Base-by-base conservation (phyloP, 2,329 filamentous ascomycete species). In the Aspergillus brunneoviolaceus region DNA sequence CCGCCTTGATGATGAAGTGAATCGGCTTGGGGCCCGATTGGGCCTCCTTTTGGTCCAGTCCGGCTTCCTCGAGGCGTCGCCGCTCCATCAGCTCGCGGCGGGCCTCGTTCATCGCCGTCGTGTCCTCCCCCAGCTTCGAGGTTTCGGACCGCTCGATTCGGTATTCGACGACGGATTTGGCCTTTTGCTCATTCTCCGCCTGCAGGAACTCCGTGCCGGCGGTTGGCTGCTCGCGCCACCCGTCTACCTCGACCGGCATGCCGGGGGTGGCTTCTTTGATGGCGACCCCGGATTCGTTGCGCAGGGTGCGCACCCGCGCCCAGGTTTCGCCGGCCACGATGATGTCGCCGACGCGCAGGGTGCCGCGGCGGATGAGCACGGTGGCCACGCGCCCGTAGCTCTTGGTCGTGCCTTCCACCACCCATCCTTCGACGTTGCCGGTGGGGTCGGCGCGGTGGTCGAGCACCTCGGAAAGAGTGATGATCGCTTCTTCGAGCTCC, bases 401-500 rank as follows among this genome's bases (percentile, higher is more conserved):
- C 78, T 96, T 97, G 16, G 96, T 90, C 57, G 90, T 91, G 47
- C 91, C 92, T 79, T 99, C 95, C 5, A 99, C 84, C 19, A 99
- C 84, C 91, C 93, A 97, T 16, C 95, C 95, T 78, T 99, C 95
- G 7, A 89, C 91, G 72, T 86, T 84, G 21, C 92, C 90, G 63
- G 90, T 84, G 0, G 75, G 75, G 67, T 96, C 91, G 29, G 94
- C 91, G 50, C 94, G 89, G 70, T 96, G 89, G 68, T 99, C 95
- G 12, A 97, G 84, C 65, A 98, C 87, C 72, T 99, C 95, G 1
- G 92, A 90, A 5, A 96, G 84, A 0, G 91, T 89, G 23, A 95
- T 79, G 51, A 94, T 91, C 52, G 90, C 92, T 79, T 99, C 96
- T 77, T 98, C 95, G 2, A 99, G 84, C 54, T 96, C 90, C 16